Base-by-base conservation (phyloP, 2,329 filamentous ascomycete species). In the Aspergillus sp. region DNA sequence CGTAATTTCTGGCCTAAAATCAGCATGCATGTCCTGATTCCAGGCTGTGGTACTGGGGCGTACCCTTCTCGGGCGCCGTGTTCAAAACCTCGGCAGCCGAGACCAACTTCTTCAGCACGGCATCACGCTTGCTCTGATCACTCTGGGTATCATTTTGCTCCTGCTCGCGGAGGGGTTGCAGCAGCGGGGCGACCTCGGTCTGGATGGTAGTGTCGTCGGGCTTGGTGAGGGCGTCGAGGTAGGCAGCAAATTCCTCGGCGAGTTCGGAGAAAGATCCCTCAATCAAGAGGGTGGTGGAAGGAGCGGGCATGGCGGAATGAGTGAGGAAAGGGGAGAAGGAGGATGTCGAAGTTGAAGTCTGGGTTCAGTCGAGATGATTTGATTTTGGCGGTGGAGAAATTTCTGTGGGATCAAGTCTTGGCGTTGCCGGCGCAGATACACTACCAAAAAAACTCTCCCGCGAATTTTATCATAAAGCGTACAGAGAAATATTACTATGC, bases 241-340 rank as follows among this genome's bases (percentile, higher is more conserved):
- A 97, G 70, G 93, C 90, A 76, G 93, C 92, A 82, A 99, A 90
- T 81, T 99, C 95, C 77, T 90, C 88, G 71, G 90, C 88, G 73
- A 97, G 88, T 81, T 98, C 95, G 76, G 92, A 87, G 77, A 97
- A 96, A 70, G 86, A 86, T 77, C 95, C 95, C 82, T 99, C 95
- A 77, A 99, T 86, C 68, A 88, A 80, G 68, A 87, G 82, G 70
- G 85, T 86, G 66, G 81, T 87, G 59, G 83, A 80, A 62, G 84
- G 80, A 68, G 79, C 83, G 63, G 84, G 82, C 85, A 87, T 87
- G 67, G 58, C 71, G 59, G 35, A 35, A 40, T 44, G 57, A 37
- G 35, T 37, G 35, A 37, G 14, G 60, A 55, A 54, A 62, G 59
- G 56, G 58, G 54, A 27, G 41, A 44, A 51, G 35, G 44, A 9